Evolutionary conservation across 2,329 filamentous ascomycete species (phyloP).

Genomic region (Geosmithia putterillii): DNA sequence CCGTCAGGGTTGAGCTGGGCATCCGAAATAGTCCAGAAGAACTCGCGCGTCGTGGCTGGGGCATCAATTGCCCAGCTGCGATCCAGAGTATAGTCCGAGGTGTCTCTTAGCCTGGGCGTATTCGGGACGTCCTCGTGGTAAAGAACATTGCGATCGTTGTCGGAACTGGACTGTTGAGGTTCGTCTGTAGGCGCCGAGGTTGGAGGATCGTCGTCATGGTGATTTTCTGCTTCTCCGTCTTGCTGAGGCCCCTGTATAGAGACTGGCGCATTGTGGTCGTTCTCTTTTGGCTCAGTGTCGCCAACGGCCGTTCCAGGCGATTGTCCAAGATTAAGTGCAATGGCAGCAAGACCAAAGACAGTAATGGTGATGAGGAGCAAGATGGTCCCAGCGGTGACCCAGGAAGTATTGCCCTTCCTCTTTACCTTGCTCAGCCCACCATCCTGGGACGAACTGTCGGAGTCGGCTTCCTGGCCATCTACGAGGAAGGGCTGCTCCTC

Average conservation of each 20-base stretch:
- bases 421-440: neutral
- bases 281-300: neutral
- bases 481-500: constrained; percentile 1
- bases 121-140: constrained; percentile 11
- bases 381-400: constrained; percentile 4
- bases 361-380: constrained; percentile 10
- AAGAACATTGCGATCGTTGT: constrained; percentile 6
- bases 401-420: neutral
- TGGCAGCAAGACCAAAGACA: constrained; percentile 8
- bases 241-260: neutral
- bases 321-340: constrained; percentile 9
- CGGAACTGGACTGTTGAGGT: constrained; percentile 1
- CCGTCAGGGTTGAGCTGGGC: constrained; percentile 49
- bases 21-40: constrained; percentile 48
- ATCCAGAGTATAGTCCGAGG: constrained; percentile 44
- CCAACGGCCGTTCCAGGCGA: neutral
- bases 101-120: constrained; percentile 13
- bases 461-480: neutral
- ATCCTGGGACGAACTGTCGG: neutral
- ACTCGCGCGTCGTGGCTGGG: constrained; percentile 37
- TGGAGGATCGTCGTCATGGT: too few species aligned
- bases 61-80: constrained; percentile 41
- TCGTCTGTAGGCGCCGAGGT: neutral
- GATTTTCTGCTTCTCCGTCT: neutral
- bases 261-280: neutral